Base-by-base conservation (phyloP, 192 early-diverging fungal species). In the Radiomyces spectabilis region DNA sequence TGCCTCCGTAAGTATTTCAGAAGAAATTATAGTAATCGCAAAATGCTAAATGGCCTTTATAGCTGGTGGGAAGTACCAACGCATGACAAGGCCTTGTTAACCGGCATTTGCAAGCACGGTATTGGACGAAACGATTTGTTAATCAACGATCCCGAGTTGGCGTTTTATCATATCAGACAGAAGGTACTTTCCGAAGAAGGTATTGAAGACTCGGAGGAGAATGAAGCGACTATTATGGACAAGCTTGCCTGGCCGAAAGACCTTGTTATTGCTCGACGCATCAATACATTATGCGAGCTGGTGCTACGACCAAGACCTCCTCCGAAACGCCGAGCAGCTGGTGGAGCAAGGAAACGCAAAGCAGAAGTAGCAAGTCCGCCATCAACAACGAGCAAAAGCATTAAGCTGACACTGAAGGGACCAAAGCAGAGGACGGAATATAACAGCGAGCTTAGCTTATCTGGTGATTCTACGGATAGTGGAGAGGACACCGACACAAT, bases 21-120 rank as follows among this genome's bases (percentile, higher is more conserved):
- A 9, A 48, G 30, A 48, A 27, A 44, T 44, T 44, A 22, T 44
- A 15, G n/a, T 44, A 10, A 44, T 44, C 38, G 38, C 38, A 39
- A 12, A 18, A 47, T 1, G 10, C 16, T 24, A 47, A 18, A 33
- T 2, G 54, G n/a, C n/a, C n/a, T 53, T 27, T 56, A 7, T 33
- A 85, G 78, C 32, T 91, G 89, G 89, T 91, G 89, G 89, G 69
- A 66, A 26, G 68, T 81, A 32, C 72, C 79, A 13, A 68, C 75
- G 10, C 79, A 87, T 47, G 89, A 92, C 49, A 62, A 63, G 24
- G 76, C 73, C 21, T 83, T 89, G 45, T 58, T 92, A 45, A 66
- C 72, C 46, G 89, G 81, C 12, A 73, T 92, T 43, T 79, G 79
- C 30, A 80, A 79, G 51, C 86, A 83, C 64, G 89, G 89, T 18